Conservation (phyloP, 768 basidiomycete genomes). For the Mycena polygramma region DNA sequence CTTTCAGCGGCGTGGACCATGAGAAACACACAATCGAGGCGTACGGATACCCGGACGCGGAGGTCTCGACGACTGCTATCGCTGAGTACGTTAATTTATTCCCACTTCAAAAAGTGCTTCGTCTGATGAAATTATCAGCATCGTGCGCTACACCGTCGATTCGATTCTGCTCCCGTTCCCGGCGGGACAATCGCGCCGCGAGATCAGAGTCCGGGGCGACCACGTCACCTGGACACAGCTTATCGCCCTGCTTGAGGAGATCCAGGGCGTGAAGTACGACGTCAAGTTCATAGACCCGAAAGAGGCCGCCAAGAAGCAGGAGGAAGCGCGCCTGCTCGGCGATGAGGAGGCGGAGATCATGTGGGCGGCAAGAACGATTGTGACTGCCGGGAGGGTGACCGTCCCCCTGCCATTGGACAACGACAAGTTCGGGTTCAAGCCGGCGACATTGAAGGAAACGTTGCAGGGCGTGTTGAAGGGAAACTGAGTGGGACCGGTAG, state of each 20-base stretch:
- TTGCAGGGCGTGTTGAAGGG: conserved; percentile 9
- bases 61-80: conserved; percentile 17
- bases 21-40: conserved; percentile 7
- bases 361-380: conserved; percentile 11
- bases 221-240: conserved; percentile 12
- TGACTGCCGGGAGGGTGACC: conserved; percentile 3
- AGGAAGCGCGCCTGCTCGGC: conserved; percentile 10
- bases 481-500: not conserved
- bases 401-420: conserved; percentile 13
- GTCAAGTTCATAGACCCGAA: conserved; percentile 9
- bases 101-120: too few species aligned
- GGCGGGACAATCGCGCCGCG: conserved; percentile 5
- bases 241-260: conserved; percentile 14
- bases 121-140: not conserved
- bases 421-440: conserved; percentile 14
- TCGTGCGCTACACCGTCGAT: conserved; percentile 27
- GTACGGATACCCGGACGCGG: conserved; percentile 21
- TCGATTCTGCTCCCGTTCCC: conserved; percentile 25
- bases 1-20: conserved; percentile 12
- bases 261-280: conserved; percentile 17
- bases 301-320: conserved; percentile 13
- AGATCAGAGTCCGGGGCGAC: conserved; percentile 21
- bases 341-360: conserved; percentile 10
- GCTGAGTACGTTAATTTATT: conserved; percentile 8
- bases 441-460: conserved; percentile 13